A percentile compares a stretch with the other conserved stretches of the same genome.
phyloP scores from a whole-genome alignment of 257 asterid species.

The Linderniella brevidens region DNA sequence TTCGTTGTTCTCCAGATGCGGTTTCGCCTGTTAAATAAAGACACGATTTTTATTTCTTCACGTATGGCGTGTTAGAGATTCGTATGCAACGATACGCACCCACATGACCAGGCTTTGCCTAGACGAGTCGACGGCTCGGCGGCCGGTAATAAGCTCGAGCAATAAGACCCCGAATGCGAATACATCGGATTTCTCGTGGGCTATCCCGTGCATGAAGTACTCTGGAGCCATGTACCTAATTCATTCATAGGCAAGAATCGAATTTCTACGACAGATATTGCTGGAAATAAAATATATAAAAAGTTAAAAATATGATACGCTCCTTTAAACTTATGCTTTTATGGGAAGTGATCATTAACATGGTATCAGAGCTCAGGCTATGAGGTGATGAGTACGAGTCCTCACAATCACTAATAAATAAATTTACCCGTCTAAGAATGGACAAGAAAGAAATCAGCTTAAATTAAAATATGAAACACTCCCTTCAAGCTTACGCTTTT shows the following conservation, averaged over 20 bases:
- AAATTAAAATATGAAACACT: too few relatives aligned
- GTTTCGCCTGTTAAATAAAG: slow-evolving; percentile 53
- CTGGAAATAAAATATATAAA: too few relatives aligned
- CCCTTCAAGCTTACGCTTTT: too few relatives aligned
- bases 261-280: not conserved
- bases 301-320: too few relatives aligned
- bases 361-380: too few relatives aligned
- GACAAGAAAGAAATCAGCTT: too few relatives aligned
- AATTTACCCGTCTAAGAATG: too few relatives aligned
- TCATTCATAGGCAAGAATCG: not conserved
- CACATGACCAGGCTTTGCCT: slow-evolving; percentile 87
- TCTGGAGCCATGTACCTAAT: slow-evolving; percentile 97
- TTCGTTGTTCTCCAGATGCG: slow-evolving; percentile 52
- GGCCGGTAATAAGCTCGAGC: slow-evolving; percentile 89
- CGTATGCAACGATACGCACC: slow-evolving; percentile 65
- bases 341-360: too few relatives aligned
- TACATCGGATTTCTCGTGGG: slow-evolving; percentile 81
- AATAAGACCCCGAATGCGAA: slow-evolving; percentile 85
- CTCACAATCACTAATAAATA: too few relatives aligned
- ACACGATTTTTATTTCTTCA: not conserved
- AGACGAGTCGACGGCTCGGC: slow-evolving; percentile 68
- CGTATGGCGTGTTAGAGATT: too few relatives aligned
- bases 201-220: slow-evolving; percentile 89
- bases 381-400: too few relatives aligned
- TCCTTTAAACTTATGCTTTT: too few relatives aligned